phyloP scores from a whole-genome alignment of 345 rosid genomes.

The Salix brachista region DNA sequence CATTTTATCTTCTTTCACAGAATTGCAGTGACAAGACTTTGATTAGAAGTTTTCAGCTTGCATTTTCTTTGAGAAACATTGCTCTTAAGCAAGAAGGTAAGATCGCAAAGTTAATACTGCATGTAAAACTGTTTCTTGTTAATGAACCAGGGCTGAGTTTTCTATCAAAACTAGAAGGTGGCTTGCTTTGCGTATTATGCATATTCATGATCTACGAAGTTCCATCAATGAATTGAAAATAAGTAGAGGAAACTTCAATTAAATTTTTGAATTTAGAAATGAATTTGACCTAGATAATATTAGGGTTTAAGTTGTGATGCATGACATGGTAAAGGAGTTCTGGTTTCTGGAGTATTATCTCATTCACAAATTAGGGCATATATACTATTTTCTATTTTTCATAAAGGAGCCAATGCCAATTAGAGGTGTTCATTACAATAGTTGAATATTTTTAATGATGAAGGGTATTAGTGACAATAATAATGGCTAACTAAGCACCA shows the following conservation, averaged over 20 bases:
- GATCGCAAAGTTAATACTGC: conserved; percentile 11
- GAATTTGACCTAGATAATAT: background rate
- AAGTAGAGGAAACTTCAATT: background rate
- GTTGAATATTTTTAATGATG: background rate
- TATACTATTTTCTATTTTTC: too few relatives aligned
- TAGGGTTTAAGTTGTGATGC: background rate
- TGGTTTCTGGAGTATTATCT: background rate
- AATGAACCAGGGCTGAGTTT: background rate
- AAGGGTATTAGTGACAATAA: background rate
- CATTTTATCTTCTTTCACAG: conserved; percentile 38
- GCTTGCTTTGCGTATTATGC: background rate
- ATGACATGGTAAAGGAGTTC: background rate
- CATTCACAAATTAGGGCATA: too few relatives aligned
- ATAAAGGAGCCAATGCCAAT: too few relatives aligned
- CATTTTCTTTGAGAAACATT: conserved; percentile 76
- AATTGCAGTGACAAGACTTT: conserved; percentile 75
- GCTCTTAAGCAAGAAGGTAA: conserved; percentile 77
- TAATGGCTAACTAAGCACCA: background rate
- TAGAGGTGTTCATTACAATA: too few relatives aligned
- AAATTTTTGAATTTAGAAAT: background rate
- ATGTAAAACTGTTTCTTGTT: background rate
- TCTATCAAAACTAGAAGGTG: background rate
- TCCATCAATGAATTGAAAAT: background rate
- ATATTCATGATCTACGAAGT: background rate
- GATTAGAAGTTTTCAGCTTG: conserved; percentile 84